Evolutionary conservation across 495 filamentous ascomycete genomes (phyloP), one percentile per base, ranked within the genome.

Genomic region (Rostrohypoxylon terebratum): DNA sequence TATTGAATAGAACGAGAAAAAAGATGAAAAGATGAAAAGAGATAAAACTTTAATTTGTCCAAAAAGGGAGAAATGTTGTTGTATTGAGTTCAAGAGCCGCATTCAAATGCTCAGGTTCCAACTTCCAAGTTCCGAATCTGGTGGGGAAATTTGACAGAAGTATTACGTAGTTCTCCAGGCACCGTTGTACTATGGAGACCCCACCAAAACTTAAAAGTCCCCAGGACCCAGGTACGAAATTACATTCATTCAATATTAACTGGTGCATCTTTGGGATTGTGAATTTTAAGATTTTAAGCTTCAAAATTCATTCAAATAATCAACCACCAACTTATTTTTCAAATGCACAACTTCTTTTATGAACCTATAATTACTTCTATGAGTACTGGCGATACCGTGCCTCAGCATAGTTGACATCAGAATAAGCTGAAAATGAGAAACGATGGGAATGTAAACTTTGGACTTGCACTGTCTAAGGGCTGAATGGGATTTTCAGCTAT

Each of bases 1-100:
- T 57, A 20, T 40, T 23, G 23, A 53, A 34, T 10, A 28, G 31
- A n/a, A 16, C n/a, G n/a, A n/a, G n/a, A n/a, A n/a, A n/a, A n/a
- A n/a, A n/a, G n/a, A 9, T 9, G 14, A 31, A 58, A 5, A 63
- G 10, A 42, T 21, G 33, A 18, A 33, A 50, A 18, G 20, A 40
- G 9, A 40, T 21, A 1, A 42, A 40, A 63, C 3, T 8, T 14
- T 6, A 57, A 45, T 11, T 14, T 34, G 5, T n/a, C 47, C 18
- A 40, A 25, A 59, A 40, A 4, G 31, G 40, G 40, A 63, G 13
- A 20, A 20, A n/a, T 59, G 60, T 65, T 6, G 68, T 71, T 57
- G 63, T 66, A 38, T 42, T 62, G 57, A 66, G 23, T 59, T 36
- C 57, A 38, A 58, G 68, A 71, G 68, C 68, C 68, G 62, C 68